Conservation (phyloP, 257 asterid genomes). For the Plectranthus barbatus region DNA sequence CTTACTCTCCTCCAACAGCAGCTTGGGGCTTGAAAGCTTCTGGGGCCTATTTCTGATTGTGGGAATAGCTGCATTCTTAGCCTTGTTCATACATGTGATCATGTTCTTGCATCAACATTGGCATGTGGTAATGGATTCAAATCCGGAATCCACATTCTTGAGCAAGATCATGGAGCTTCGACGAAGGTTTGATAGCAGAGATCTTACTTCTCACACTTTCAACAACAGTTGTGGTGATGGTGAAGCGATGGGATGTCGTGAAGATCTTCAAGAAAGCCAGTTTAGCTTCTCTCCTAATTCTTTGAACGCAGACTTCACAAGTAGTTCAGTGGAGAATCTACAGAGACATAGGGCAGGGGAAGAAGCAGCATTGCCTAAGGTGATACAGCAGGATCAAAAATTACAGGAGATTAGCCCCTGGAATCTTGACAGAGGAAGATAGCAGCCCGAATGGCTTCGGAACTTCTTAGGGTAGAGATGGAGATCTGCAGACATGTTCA, state of each 20-base stretch:
- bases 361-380: not conserved
- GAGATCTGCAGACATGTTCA: no score
- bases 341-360: not conserved
- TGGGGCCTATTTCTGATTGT: conserved; percentile 36
- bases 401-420: not conserved
- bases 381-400: not conserved
- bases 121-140: conserved; percentile 7
- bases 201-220: conserved; percentile 25
- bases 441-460: no score
- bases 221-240: conserved; percentile 8
- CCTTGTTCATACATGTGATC: conserved; percentile 10
- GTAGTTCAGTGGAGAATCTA: not conserved
- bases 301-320: conserved; percentile 9
- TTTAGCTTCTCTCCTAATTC: not conserved
- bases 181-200: conserved; percentile 22
- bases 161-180: conserved; percentile 6
- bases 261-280: not conserved
- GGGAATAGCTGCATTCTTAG: conserved; percentile 16
- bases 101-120: conserved; percentile 24
- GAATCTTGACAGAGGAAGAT: not conserved
- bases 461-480: no score
- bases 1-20: conserved; percentile 7
- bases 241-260: not conserved
- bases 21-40: conserved; percentile 27
- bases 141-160: not conserved